Percentiles rank a stretch among this genome's conserved stretches.
phyloP scores from a whole-genome alignment of 2,329 filamentous ascomycete genomes.

The Escovopsis sp. region DNA sequence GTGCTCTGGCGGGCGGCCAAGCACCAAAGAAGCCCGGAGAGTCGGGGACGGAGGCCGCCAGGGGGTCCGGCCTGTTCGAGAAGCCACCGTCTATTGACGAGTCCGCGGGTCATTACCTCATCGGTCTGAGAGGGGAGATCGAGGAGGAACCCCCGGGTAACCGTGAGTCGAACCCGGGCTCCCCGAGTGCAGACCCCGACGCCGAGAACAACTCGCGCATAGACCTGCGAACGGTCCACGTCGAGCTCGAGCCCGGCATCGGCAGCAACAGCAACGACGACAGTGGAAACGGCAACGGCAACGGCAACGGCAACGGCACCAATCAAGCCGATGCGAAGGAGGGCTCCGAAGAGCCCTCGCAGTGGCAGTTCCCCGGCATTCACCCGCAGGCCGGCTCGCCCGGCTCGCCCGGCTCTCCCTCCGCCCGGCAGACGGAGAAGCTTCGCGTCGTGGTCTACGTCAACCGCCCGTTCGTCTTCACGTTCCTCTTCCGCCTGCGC shows the following conservation, averaged over 20 bases:
- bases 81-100: constrained; percentile 13
- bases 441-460: constrained; percentile 60
- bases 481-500: constrained; percentile 50
- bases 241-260: constrained; percentile 40
- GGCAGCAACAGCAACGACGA: constrained; percentile 15
- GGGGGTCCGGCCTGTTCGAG: neutral
- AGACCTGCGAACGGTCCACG: constrained; percentile 49
- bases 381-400: constrained; percentile 14
- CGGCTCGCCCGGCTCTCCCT: constrained; percentile 19
- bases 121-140: constrained; percentile 53
- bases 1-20: constrained; percentile 7
- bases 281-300: constrained; percentile 15
- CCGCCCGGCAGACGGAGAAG: constrained; percentile 38
- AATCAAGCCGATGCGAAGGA: constrained; percentile 32
- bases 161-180: constrained; percentile 15
- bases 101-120: constrained; percentile 39
- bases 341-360: constrained; percentile 16
- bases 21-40: constrained; percentile 4
- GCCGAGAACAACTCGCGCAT: constrained; percentile 37
- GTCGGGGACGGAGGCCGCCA: constrained; percentile 6
- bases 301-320: constrained; percentile 28
- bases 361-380: constrained; percentile 20
- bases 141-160: constrained; percentile 27
- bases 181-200: constrained; percentile 14
- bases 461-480: constrained; percentile 62